These are phyloP conservation scores for Mucuna pruriens DNA, from an alignment of 306 rosid genomes.

Conservation along the genomic window DNA sequence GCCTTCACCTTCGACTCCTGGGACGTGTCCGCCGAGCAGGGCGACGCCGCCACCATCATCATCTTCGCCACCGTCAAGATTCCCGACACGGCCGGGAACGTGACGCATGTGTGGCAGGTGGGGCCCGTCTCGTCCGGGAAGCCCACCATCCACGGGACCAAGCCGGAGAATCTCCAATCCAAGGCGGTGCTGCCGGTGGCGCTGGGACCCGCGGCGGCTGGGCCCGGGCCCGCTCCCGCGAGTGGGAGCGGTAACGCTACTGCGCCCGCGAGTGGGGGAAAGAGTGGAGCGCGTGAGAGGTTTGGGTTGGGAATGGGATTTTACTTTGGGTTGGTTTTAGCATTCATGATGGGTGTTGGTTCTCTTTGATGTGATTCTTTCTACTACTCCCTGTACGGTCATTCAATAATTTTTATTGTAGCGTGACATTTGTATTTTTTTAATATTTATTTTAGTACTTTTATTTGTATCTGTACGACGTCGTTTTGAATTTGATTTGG, in stretches of 20 bases:
- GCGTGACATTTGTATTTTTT: background rate
- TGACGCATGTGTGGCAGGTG: constrained; percentile 76
- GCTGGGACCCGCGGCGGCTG: background rate
- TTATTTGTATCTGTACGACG: background rate
- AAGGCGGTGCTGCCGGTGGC: background rate
- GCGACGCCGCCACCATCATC: constrained; percentile 29
- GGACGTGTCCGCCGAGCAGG: constrained; percentile 38
- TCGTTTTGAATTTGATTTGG: too few relatives aligned
- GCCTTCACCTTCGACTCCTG: constrained; percentile 45
- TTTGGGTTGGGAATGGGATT: constrained; percentile 21
- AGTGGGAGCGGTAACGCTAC: too few relatives aligned
- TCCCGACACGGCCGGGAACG: constrained; percentile 40
- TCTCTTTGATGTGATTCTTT: background rate
- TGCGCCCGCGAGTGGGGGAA: background rate
- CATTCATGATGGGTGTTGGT: background rate
- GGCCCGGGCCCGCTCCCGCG: too few relatives aligned
- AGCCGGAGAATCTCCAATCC: constrained; percentile 25
- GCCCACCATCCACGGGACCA: background rate
- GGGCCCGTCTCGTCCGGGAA: constrained; percentile 48
- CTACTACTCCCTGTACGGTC: background rate
- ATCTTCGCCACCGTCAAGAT: constrained; percentile 54
- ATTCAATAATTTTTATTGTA: constrained; percentile 25
- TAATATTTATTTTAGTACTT: background rate
- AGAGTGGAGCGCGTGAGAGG: constrained; percentile 26
- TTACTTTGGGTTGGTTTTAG: background rate